Conservation (phyloP, 1,284 basidiomycete genomes). For the Irpex sp. region DNA sequence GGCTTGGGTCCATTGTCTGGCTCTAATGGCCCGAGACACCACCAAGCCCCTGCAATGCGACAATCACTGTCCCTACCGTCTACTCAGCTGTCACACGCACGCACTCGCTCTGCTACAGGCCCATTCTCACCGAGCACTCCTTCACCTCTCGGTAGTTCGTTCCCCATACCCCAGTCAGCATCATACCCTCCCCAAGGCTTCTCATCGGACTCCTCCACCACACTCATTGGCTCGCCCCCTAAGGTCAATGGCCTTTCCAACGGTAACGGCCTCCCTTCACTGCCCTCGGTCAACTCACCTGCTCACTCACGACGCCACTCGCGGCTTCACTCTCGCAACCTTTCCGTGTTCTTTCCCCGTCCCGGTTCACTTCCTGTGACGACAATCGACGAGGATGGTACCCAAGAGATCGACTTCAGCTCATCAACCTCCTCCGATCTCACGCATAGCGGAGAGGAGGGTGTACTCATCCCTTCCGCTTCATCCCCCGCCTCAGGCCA, state of each 20-base stretch:
- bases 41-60: conserved; percentile 38
- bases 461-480: conserved; percentile 44
- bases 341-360: conserved; percentile 87
- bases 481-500: conserved; percentile 33
- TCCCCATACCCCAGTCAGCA: conserved; percentile 31
- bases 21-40: conserved; percentile 18
- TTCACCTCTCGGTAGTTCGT: conserved; percentile 47
- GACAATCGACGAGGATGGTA: conserved; percentile 65
- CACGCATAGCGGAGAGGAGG: conserved; percentile 38
- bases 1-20: conserved; percentile 20
- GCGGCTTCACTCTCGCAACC: conserved; percentile 84
- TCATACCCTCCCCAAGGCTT: conserved; percentile 17
- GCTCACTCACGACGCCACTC: conserved; percentile 54
- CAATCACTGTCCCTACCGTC: conserved; percentile 40
- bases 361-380: conserved; percentile 61
- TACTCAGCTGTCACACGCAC: conserved; percentile 26
- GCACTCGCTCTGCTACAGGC: conserved; percentile 51
- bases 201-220: neutral
- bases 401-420: conserved; percentile 46
- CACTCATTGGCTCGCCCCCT: conserved; percentile 5
- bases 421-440: conserved; percentile 20
- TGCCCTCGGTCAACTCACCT: conserved; percentile 17
- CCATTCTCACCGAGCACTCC: conserved; percentile 50
- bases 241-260: conserved; percentile 13
- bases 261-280: conserved; percentile 20